Evolutionary conservation across 2,329 filamentous ascomycete genomes (phyloP), one percentile per base, ranked within the genome.

Genomic region (Sporothrix brunneoviolacea): DNA sequence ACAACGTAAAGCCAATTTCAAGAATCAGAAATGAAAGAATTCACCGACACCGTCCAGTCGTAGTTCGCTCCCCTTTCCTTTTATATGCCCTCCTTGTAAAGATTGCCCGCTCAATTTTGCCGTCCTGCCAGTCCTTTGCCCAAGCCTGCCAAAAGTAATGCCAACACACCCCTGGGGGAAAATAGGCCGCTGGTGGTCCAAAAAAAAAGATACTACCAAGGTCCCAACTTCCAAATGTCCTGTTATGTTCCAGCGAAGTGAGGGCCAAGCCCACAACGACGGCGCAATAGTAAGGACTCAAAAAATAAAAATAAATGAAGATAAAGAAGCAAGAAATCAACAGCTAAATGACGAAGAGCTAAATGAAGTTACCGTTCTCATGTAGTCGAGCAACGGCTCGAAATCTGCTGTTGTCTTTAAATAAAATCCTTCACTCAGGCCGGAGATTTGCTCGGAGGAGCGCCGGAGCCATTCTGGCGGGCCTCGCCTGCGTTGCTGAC

Each of bases 401-500:
- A n/a, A n/a, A n/a, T n/a, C n/a, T n/a, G n/a, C n/a, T n/a, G n/a
- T n/a, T n/a, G n/a, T n/a, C n/a, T n/a, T n/a, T n/a, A 44, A 44
- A 44, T 38, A 38, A 44, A 27, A 44, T 19, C 27, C 18, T 32
- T 21, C 28, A 21, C 30, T 40, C 33, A 82, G 49, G 77, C 77
- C 36, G 79, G 77, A 37, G 77, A 82, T 69, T 82, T 82, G 73
- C 67, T 80, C 28, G 72, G 72, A 44, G 77, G 76, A 49, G 73
- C 75, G 49, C 71, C 70, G 16, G 73, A 71, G 53, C 80, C 80
- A 58, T 84, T 84, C 68, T 83, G 80, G 50, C 80, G 80, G 55
- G 73, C 72, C 56, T 84, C 80, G 22, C 47, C 50, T 70, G 74
- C 4, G 57, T 79, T 83, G 63, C 82, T 80, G 59, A 93, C 86